Evolutionary conservation across 2,329 filamentous ascomycete species (phyloP).

Genomic region (Neocatenulostroma microsporum): DNA sequence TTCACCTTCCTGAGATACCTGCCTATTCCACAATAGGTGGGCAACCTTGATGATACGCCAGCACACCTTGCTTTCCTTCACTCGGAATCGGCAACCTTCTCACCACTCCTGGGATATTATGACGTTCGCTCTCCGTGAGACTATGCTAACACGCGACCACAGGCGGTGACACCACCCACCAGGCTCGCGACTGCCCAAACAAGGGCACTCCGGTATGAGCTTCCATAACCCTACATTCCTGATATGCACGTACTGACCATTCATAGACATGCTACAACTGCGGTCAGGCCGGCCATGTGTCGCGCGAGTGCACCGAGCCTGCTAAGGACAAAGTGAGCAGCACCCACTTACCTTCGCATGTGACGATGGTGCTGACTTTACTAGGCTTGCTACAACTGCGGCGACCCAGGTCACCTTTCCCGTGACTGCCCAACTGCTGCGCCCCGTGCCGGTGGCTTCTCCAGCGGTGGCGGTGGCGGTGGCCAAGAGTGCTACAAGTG

Average conservation of each 20-base stretch:
- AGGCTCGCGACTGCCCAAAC: constrained; percentile 44
- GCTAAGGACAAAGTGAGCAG: constrained; percentile 63
- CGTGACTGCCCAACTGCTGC: constrained; percentile 63
- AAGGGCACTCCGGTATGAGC: constrained; percentile 35
- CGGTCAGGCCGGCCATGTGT: constrained; percentile 41
- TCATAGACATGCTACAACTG: constrained; percentile 37
- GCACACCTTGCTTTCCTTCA: background rate
- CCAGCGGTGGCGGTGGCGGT: constrained; percentile 32
- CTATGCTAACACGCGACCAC: constrained; percentile 7
- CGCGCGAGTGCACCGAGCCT: constrained; percentile 84
- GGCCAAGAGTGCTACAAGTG: constrained; percentile 84
- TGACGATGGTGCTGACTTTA: constrained; percentile 22
- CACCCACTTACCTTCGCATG: background rate
- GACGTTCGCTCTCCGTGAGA: no score
- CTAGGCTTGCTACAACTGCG: constrained; percentile 37
- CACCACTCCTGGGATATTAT: no score
- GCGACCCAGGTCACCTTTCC: constrained; percentile 64
- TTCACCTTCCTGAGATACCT: no score
- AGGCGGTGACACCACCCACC: constrained; percentile 45
- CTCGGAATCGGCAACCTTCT: no score
- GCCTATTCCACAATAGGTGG: no score
- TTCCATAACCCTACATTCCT: background rate
- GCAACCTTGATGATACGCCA: background rate
- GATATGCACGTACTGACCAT: constrained; percentile 29
- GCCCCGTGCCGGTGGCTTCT: constrained; percentile 29